phyloP scores from a whole-genome alignment of 2,329 filamentous ascomycete genomes.

The Podosphaera xanthii region DNA sequence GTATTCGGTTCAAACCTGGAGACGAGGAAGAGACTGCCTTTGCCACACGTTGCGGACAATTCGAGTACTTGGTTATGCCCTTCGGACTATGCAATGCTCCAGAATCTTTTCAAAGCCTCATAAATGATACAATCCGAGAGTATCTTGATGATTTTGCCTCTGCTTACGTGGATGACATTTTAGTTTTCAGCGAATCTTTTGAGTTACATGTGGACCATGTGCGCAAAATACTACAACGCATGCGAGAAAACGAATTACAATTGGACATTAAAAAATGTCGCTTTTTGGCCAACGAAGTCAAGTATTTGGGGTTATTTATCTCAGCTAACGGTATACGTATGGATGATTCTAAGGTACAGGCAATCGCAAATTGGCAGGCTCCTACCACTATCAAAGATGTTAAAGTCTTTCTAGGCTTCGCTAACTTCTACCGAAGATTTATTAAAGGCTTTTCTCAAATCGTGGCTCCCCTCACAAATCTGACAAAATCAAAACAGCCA shows the following conservation, averaged over 20 bases:
- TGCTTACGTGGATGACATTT: conserved; percentile 3
- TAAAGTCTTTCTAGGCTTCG: background rate
- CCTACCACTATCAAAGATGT: background rate
- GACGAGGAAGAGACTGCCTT: background rate
- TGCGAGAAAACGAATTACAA: background rate
- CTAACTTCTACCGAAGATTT: background rate
- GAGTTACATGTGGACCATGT: background rate
- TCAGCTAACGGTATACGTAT: background rate
- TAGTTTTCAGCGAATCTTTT: background rate
- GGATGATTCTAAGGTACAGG: background rate
- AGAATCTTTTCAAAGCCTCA: conserved; percentile 1
- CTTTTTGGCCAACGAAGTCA: background rate
- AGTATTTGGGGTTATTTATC: conserved; percentile 1
- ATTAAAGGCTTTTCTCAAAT: background rate
- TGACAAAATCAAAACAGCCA: background rate
- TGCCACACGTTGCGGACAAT: background rate
- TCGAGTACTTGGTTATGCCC: background rate
- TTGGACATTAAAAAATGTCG: conserved; percentile 1
- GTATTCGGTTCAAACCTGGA: background rate
- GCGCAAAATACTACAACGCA: conserved; percentile 1
- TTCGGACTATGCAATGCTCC: background rate
- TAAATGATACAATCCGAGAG: conserved; percentile 1
- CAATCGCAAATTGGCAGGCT: background rate
- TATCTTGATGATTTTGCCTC: conserved; percentile 1
- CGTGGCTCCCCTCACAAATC: background rate